Base-by-base conservation (phyloP, 768 basidiomycete genomes). In the Xerocomus brunneocitrinus region DNA sequence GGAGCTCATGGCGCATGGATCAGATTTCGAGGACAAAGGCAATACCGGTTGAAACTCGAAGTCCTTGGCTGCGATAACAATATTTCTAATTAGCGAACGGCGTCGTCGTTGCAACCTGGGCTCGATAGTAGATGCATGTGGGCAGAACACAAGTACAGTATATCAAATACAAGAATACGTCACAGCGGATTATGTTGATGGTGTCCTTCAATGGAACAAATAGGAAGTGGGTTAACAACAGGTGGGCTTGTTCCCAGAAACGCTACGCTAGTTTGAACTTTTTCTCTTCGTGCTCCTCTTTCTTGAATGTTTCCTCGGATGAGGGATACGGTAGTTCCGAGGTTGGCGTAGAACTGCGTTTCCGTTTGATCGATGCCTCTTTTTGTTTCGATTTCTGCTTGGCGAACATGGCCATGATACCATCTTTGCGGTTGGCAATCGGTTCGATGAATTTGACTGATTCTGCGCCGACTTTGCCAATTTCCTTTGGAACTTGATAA, bases 401-500 rank as follows among this genome's bases (percentile, higher is more conserved):
- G 1, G 81, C 76, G 57, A 93, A 92, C 80, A 91, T 82, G 8
- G 87, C 84, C 62, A 85, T 76, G 49, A 92, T 95, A 7, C 94
- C 92, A 61, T 95, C 94, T 62, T 87, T 87, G 22, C 94, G 81
- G 43, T 79, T 74, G 8, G 83, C 73, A 19, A 97, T 71, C 0
- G 95, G 93, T 60, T 91, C 77, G 49, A 97, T 84, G 67, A 89
- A 97, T 0, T 83, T 79, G 0, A 88, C 71, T 1, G 89, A 92
- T 62, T 98, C 88, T 8, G 74, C 83, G 8, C 91, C 91, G 4
- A 98, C 88, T 69, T 88, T 95, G 0, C 94, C 95, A 0, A 97
- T 84, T 73, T 97, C 95, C 58, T 81, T 82, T 0, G 91, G 91
- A 0, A 97, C 95, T 53, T 81, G 82, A 64, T 95, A 97, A 63